Evolutionary conservation across 768 basidiomycete species (phyloP).

Genomic region (Kwoniella dendrophila): DNA sequence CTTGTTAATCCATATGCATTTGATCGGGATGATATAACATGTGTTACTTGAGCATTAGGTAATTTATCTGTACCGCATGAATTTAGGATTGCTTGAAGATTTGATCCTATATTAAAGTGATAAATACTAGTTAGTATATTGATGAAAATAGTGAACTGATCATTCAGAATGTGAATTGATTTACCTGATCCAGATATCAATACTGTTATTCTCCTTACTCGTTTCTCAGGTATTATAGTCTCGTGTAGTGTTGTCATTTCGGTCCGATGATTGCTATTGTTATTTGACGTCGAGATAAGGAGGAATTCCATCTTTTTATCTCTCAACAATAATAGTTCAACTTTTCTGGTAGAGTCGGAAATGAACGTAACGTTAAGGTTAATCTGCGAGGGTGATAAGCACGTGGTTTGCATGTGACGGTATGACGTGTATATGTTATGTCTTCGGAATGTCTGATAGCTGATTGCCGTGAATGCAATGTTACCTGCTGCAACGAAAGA

Average conservation of each 20-base stretch:
- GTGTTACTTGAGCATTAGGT: slow-evolving; percentile 69
- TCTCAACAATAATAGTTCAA: background rate
- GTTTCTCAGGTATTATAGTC: slow-evolving; percentile 17
- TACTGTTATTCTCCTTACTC: slow-evolving; percentile 59
- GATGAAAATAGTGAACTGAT: too few species aligned
- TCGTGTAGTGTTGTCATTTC: slow-evolving; percentile 28
- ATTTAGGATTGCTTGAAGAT: slow-evolving; percentile 94
- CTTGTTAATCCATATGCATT: slow-evolving; percentile 84
- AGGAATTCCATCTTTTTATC: background rate
- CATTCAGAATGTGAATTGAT: background rate
- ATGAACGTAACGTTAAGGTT: background rate
- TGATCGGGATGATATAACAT: slow-evolving; percentile 90
- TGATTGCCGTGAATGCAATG: background rate
- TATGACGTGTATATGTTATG: slow-evolving; percentile 18
- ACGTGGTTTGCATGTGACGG: background rate
- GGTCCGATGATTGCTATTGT: background rate
- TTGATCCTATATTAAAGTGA: slow-evolving; percentile 68
- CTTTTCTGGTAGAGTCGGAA: background rate
- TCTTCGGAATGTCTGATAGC: background rate
- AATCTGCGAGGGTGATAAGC: slow-evolving; percentile 18
- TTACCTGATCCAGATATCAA: slow-evolving; percentile 71
- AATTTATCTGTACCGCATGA: slow-evolving; percentile 71
- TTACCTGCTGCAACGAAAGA: too few species aligned
- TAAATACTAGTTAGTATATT: background rate
- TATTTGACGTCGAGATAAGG: too few species aligned